Base-by-base conservation (phyloP, 2,329 filamentous ascomycete species). In the Exophiala alcalophila region DNA sequence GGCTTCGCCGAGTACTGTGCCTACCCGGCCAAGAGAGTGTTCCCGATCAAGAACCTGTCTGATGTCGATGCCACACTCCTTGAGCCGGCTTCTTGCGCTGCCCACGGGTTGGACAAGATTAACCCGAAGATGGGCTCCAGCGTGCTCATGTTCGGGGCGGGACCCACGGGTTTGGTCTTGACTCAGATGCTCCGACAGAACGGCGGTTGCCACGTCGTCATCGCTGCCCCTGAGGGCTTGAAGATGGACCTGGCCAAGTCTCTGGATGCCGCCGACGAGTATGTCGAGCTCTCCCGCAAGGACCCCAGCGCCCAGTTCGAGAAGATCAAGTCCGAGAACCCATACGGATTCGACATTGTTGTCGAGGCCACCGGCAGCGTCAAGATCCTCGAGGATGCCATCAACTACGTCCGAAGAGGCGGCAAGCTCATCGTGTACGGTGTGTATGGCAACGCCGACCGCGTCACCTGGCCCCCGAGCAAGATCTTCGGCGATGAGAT, bases 391-490 rank as follows among this genome's bases (percentile, higher is more conserved):
- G 82, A 86, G 59, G 76, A 82, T 56, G 71, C 81, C 19, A 84
- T 87, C 62, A 72, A 85, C 65, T 86, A 84, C 60, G 80, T 84
- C 53, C 78, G 81, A 32, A 75, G 82, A 37, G 83, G 83, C 28
- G 83, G 83, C 42, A 86, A 83, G 61, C 69, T 86, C 21, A 78
- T 86, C 29, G 80, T 84, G 47, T 86, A 86, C 53, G 83, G 80
- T 34, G 83, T 87, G 18, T 87, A 86, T 61, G 68, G 76, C 51
- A 76, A 71, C 50, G 65, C 74, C 19, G 81, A 77, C 42, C 74
- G 74, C 34, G 81, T 87, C 20, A 71, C 75, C 3, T 85, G 82
- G 80, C 71, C 80, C 4, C 83, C 83, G n/a, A 72, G 75, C 61
- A 83, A 83, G 69, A 86, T 88, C 57, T 86, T 69, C 28, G 70